These are phyloP conservation scores for Lodderomyces jiufengensis DNA, from an alignment of 1,139 yeast genomes.

Conservation along the genomic window DNA sequence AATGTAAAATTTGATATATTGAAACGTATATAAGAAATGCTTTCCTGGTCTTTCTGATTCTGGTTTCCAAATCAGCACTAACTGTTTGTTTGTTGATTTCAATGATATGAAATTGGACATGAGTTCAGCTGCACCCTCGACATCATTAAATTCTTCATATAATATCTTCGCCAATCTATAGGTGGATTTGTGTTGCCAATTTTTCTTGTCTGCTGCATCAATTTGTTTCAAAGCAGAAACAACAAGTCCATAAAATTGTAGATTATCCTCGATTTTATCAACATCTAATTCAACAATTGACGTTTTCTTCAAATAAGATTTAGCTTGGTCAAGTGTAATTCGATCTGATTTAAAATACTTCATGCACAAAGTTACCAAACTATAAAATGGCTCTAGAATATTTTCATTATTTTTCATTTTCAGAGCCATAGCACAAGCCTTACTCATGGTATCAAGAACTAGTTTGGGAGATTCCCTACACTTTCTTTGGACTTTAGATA, in stretches of 20 bases:
- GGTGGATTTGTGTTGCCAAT: conserved; percentile 89
- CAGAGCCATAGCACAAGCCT: conserved; percentile 14
- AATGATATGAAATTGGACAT: conserved; percentile 62
- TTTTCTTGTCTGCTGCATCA: conserved; percentile 65
- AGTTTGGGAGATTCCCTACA: conserved; percentile 24
- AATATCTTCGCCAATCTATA: conserved; percentile 67
- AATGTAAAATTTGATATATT: conserved; percentile 64
- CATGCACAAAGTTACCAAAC: conserved; percentile 53
- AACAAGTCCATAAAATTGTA: conserved; percentile 21
- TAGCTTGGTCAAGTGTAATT: conserved; percentile 35
- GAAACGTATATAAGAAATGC: conserved; percentile 75
- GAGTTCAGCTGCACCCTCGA: conserved; percentile 56
- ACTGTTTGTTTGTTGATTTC: conserved; percentile 65
- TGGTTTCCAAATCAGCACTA: conserved; percentile 91
- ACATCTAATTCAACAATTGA: conserved; percentile 19
- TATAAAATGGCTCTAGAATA: conserved; percentile 72
- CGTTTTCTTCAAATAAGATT: conserved; percentile 36
- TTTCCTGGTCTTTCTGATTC: conserved; percentile 90
- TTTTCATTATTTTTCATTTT: conserved; percentile 41
- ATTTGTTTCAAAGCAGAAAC: conserved; percentile 34
- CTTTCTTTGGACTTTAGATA: conserved; percentile 60
- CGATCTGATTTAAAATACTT: conserved; percentile 46
- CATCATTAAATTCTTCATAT: conserved; percentile 51
- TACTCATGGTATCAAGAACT: conserved; percentile 37
- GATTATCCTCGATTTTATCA: conserved; percentile 11